Evolutionary conservation across 495 filamentous ascomycete genomes (phyloP).

Genomic region (Aspergillus ellipticus): DNA sequence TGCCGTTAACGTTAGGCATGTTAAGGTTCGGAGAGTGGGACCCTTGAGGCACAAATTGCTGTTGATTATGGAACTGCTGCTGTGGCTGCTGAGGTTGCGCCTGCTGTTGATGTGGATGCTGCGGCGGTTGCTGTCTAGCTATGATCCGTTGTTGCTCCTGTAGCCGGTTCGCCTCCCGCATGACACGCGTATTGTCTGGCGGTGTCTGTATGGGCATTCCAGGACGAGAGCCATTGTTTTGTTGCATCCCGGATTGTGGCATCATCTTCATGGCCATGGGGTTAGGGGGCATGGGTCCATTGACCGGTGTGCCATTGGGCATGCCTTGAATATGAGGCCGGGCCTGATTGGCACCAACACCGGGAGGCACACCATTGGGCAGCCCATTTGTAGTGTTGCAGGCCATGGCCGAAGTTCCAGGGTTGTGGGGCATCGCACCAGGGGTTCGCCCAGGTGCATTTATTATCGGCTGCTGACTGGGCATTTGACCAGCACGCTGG

Average conservation of each 20-base stretch:
- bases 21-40: conserved; percentile 42
- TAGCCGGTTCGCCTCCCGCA: conserved; percentile 59
- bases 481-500: conserved; percentile 42
- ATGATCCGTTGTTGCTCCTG: conserved; percentile 63
- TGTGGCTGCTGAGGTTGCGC: conserved; percentile 36
- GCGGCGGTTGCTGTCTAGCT: conserved; percentile 56
- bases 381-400: conserved; percentile 34
- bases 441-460: conserved; percentile 38
- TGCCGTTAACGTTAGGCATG: conserved; percentile 46
- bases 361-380: conserved; percentile 36
- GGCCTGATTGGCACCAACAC: conserved; percentile 34
- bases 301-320: conserved; percentile 32
- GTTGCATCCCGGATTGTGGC: conserved; percentile 68
- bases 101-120: conserved; percentile 35
- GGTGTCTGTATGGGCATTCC: conserved; percentile 54
- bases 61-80: conserved; percentile 39
- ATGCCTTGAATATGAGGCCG: conserved; percentile 42
- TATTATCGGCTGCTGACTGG: conserved; percentile 41
- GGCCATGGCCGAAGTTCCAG: conserved; percentile 28
- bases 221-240: conserved; percentile 53
- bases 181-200: conserved; percentile 49
- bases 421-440: conserved; percentile 37
- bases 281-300: conserved; percentile 49
- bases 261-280: conserved; percentile 63
- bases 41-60: conserved; percentile 41